Percentiles rank a stretch among this genome's conserved stretches.
Conservation (phyloP, 2,329 filamentous ascomycete species). For the Epichloe bromicola region DNA sequence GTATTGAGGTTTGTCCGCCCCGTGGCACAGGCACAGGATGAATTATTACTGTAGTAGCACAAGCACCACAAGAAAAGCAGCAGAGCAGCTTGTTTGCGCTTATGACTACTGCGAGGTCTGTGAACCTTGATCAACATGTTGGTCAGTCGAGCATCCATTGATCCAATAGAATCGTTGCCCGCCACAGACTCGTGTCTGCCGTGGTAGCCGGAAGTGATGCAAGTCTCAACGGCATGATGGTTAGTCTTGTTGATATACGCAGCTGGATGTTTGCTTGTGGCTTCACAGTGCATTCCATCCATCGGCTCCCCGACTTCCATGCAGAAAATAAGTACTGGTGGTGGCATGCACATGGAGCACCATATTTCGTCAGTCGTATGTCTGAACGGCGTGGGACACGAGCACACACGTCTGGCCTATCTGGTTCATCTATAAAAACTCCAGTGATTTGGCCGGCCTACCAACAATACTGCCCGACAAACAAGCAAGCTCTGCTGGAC, state of each 20-base stretch:
- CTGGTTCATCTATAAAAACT: background rate
- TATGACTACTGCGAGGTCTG: background rate
- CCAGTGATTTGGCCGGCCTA: too few species aligned
- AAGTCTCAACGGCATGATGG: background rate
- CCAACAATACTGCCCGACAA: too few species aligned
- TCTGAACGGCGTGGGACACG: background rate
- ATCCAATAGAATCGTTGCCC: background rate
- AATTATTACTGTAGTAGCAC: background rate
- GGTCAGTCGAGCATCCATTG: background rate
- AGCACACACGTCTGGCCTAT: background rate
- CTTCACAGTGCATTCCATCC: background rate
- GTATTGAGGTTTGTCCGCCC: background rate
- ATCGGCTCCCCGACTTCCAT: background rate
- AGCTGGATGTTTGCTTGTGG: background rate
- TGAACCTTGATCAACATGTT: background rate
- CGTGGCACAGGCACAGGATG: background rate
- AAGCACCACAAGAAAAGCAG: background rate
- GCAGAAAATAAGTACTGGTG: background rate
- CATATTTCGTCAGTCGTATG: background rate
- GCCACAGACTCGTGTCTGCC: constrained; percentile 3
- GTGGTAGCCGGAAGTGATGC: background rate
- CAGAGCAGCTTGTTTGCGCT: background rate
- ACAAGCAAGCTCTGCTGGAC: too few species aligned
- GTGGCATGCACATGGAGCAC: background rate
- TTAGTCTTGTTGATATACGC: too few species aligned